Percentiles rank a stretch among this genome's conserved stretches.
Evolutionary conservation across 768 basidiomycete genomes (phyloP).

Genomic region (Leccinum subtestaceum): DNA sequence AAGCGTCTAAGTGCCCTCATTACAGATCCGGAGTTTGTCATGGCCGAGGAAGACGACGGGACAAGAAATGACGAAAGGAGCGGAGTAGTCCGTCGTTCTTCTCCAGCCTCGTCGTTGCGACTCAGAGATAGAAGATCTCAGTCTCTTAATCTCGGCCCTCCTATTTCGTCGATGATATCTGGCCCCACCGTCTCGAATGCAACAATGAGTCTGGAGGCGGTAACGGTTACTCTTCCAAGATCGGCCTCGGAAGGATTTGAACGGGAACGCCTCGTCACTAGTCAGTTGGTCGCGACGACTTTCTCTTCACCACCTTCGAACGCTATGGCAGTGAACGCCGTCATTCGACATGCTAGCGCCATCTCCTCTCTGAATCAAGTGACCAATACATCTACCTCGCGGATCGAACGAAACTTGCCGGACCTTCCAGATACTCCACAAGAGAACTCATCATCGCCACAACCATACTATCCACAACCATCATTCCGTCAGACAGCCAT

Average conservation of each 20-base stretch:
- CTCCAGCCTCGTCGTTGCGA: conserved; percentile 46
- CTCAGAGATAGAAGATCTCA: conserved; percentile 59
- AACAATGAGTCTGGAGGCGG: conserved; percentile 31
- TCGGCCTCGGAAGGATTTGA: conserved; percentile 32
- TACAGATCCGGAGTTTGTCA: conserved; percentile 63
- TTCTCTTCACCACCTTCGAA: conserved; percentile 32
- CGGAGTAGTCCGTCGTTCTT: conserved; percentile 25
- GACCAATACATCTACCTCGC: conserved; percentile 28
- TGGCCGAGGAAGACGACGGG: conserved; percentile 58
- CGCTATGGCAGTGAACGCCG: conserved; percentile 24
- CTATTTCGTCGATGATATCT: conserved; percentile 29
- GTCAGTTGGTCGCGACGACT: conserved; percentile 41
- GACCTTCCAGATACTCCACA: conserved; percentile 26
- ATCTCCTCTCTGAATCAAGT: conserved; percentile 20
- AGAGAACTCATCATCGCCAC: conserved; percentile 8
- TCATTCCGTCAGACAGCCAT: conserved; percentile 63
- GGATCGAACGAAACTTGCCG: conserved; percentile 29
- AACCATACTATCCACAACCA: conserved; percentile 22
- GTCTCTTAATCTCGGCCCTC: conserved; percentile 53
- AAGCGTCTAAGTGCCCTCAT: conserved; percentile 68
- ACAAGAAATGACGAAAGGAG: conserved; percentile 16
- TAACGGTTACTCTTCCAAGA: conserved; percentile 28
- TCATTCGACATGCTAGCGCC: conserved; percentile 23
- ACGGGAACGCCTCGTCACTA: conserved; percentile 41
- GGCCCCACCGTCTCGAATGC: conserved; percentile 24